Evolutionary conservation across 495 filamentous ascomycete species (phyloP), one percentile per base, ranked within the genome.

Genomic region (Penicillium soppii): DNA sequence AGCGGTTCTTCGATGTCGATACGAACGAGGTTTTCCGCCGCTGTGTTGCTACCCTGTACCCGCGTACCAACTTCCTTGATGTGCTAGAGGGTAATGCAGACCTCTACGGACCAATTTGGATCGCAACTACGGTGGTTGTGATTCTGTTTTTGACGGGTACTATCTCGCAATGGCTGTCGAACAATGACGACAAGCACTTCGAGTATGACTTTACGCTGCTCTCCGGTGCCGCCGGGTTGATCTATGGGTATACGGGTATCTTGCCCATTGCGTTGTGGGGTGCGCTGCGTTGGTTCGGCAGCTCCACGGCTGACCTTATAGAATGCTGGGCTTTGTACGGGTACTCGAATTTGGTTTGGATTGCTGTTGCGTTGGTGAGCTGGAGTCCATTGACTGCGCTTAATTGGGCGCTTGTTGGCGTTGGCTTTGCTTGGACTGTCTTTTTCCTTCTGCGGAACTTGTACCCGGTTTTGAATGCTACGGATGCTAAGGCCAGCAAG

Each of bases 1-100:
- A 91, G 47, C 95, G 92, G 74, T 97, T 88, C 78, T 98, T 98
- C 71, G 94, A 97, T 59, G 92, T 98, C 47, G 92, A 97, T 69
- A 97, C 94, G 32, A 85, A 82, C 56, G 84, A 89, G 46, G 91
- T 98, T 23, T 72, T 96, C 38, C 74, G 81, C 58, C 87, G 94
- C 50, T 96, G 92, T 65, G 79, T 83, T 63, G 87, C 90, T 0
- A 84, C 92, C 19, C 72, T 97, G 21, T 95, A 87, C 71, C 94
- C 95, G 25, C 83, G 90, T 43, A 84, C 84, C 40, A 96, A 95
- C 75, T 98, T 98, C 70, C 83, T 98, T 50, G 94, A 98, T 61
- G 88, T 97, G 27, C 78, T 97, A 5, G 94, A 97, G 59, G 94
- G 91, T n/a, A 96, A 97, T 65, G 90, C 94, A 16, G 94, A 98